Conservation (phyloP, 169 alveolate species). For the Babesia sp. region DNA sequence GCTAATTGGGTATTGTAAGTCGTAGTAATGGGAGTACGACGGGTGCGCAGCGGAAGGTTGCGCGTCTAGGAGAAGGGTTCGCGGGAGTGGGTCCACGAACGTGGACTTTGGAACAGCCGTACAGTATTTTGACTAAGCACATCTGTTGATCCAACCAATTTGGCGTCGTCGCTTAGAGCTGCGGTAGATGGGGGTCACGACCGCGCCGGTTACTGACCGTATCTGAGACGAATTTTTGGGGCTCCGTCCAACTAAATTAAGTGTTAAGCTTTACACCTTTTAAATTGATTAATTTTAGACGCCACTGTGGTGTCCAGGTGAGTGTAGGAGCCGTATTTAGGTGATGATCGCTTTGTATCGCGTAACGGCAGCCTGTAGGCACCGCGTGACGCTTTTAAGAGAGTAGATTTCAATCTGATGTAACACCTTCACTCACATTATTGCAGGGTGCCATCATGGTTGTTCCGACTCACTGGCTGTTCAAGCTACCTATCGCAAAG, state of each 20-base stretch:
- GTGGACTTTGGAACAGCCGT: no score
- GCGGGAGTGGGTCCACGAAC: no score
- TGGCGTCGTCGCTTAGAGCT: neutral
- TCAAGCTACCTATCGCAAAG: slow-evolving; percentile 67
- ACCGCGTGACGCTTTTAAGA: slow-evolving; percentile 13
- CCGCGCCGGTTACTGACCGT: neutral
- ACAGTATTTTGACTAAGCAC: no score
- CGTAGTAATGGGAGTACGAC: no score
- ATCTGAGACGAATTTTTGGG: neutral
- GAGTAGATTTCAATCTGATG: slow-evolving; percentile 73
- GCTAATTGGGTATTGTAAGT: no score
- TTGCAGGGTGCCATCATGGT: slow-evolving; percentile 30
- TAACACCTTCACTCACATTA: neutral
- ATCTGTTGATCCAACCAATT: neutral
- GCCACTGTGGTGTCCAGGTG: slow-evolving; percentile 8
- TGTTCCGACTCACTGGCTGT: slow-evolving; percentile 59
- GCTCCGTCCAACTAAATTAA: neutral
- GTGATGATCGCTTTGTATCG: slow-evolving; percentile 12
- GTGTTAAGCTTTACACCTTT: neutral
- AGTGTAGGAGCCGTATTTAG: neutral
- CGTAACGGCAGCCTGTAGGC: neutral
- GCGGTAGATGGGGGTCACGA: neutral
- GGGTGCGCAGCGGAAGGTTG: slow-evolving; percentile 1
- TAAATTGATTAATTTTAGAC: neutral
- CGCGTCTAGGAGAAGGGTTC: neutral